Conservation (phyloP, 1,284 basidiomycete genomes). For the Trichosporon inkin region DNA sequence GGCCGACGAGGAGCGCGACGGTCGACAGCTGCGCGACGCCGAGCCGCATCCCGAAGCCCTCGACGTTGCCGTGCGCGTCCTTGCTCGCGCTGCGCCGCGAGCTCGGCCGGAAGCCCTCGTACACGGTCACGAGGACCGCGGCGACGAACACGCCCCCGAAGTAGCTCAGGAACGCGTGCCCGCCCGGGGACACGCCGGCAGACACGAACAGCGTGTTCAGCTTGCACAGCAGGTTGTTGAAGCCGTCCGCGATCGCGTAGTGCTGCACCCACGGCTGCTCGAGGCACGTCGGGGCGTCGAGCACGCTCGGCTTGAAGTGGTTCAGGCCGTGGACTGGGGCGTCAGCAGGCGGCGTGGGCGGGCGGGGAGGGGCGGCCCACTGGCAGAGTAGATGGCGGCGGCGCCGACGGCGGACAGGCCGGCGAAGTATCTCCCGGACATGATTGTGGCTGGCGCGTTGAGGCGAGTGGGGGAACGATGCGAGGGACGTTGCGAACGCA, state of each 20-base stretch:
- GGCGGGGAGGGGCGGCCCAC: not conserved
- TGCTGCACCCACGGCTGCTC: conserved; percentile 9
- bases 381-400: not conserved
- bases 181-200: not conserved
- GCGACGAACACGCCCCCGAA: conserved; percentile 12
- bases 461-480: not conserved
- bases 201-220: conserved; percentile 15
- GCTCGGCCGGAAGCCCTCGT: conserved; percentile 20
- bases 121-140: conserved; percentile 13
- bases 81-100: conserved; percentile 11
- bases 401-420: conserved; percentile 9
- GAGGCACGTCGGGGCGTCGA: conserved; percentile 11
- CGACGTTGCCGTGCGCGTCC: conserved; percentile 9
- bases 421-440: conserved; percentile 4
- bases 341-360: not conserved
- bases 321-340: not conserved
- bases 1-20: conserved; percentile 1
- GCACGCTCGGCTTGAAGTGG: not conserved
- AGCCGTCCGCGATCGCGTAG: not conserved
- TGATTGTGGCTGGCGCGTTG: not conserved
- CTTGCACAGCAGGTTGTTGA: conserved; percentile 16
- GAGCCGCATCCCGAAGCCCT: conserved; percentile 20
- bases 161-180: not conserved
- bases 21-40: conserved; percentile 18
- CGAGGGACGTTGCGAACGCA: no score